Evolutionary conservation across 140 eudicot species (phyloP).

Genomic region (Senecio squalidus): DNA sequence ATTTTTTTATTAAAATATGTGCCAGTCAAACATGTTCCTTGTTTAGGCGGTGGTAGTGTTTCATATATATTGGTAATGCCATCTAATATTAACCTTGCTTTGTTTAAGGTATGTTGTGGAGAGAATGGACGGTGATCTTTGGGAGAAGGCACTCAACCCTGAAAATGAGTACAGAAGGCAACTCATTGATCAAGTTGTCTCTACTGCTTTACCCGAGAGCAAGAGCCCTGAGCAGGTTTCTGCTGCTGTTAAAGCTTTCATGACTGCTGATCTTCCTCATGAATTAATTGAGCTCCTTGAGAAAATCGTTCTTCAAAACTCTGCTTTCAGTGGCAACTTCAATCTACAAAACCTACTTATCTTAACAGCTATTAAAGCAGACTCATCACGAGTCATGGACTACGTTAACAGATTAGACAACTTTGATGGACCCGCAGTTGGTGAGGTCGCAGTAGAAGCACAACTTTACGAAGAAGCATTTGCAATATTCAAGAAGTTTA

Average conservation of each 20-base stretch:
- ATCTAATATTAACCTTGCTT: not conserved
- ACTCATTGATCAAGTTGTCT: constrained; percentile 97
- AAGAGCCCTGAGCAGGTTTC: constrained; percentile 98
- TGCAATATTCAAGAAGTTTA: constrained; percentile 95
- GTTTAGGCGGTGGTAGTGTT: no score
- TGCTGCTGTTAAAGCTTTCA: constrained; percentile 96
- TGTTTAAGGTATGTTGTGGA: constrained; percentile 84
- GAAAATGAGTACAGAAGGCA: constrained; percentile 93
- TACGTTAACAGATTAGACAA: constrained; percentile 85
- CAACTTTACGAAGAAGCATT: constrained; percentile 91
- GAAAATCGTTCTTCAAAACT: constrained; percentile 96
- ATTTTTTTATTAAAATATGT: no score
- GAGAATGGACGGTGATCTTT: constrained; percentile 95
- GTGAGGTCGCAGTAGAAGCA: constrained; percentile 99
- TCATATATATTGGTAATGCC: constrained; percentile 1
- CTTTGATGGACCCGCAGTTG: constrained; percentile 99
- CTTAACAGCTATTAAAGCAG: constrained; percentile 95
- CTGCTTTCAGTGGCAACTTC: constrained; percentile 98
- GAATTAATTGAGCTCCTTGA: constrained; percentile 96
- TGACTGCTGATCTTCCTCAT: constrained; percentile 99
- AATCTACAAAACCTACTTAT: constrained; percentile 92
- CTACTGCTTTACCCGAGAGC: constrained; percentile 98
- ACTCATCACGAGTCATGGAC: constrained; percentile 95
- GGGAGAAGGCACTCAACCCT: constrained; percentile 91
- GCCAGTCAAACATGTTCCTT: no score